These are phyloP conservation scores for Colletotrichum abscissum DNA, from an alignment of 2,329 filamentous ascomycete genomes.

Conservation along the genomic window DNA sequence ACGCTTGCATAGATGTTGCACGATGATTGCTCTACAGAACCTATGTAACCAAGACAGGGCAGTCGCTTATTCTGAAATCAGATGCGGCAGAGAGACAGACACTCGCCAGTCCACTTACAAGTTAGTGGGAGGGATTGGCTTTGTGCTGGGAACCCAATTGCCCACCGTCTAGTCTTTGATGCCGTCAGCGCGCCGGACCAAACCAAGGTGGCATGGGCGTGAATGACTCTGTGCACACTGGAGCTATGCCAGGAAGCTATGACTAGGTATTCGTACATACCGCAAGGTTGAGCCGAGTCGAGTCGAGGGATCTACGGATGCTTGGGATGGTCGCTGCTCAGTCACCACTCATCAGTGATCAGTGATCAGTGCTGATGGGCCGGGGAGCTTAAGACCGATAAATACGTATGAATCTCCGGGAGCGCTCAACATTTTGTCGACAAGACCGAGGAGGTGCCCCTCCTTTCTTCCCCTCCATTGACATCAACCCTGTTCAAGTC, in stretches of 20 bases:
- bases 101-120: slow-evolving; percentile 4
- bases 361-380: slow-evolving; percentile 8
- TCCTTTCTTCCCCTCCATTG: slow-evolving; percentile 31
- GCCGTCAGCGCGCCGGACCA: slow-evolving; percentile 28
- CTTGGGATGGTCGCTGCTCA: neutral
- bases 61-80: neutral
- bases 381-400: slow-evolving; percentile 31
- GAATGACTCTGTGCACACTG: slow-evolving; percentile 33
- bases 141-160: slow-evolving; percentile 14
- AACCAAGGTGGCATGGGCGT: slow-evolving; percentile 17
- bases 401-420: slow-evolving; percentile 27
- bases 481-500: slow-evolving; percentile 35
- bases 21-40: neutral
- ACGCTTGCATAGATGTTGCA: slow-evolving; percentile 11
- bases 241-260: slow-evolving; percentile 31
- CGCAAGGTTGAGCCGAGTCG: neutral
- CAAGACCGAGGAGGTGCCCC: slow-evolving; percentile 27
- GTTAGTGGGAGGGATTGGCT: slow-evolving; percentile 9
- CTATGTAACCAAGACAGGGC: neutral
- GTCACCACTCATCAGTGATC: neutral
- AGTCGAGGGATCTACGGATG: neutral
- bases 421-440: slow-evolving; percentile 32
- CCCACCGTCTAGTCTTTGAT: slow-evolving; percentile 12
- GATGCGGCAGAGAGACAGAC: neutral
- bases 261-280: neutral